A percentile compares a stretch with the other conserved stretches of the same genome.
Evolutionary conservation across 257 asterid species (phyloP).

Genomic region (Buddleja alternifolia): DNA sequence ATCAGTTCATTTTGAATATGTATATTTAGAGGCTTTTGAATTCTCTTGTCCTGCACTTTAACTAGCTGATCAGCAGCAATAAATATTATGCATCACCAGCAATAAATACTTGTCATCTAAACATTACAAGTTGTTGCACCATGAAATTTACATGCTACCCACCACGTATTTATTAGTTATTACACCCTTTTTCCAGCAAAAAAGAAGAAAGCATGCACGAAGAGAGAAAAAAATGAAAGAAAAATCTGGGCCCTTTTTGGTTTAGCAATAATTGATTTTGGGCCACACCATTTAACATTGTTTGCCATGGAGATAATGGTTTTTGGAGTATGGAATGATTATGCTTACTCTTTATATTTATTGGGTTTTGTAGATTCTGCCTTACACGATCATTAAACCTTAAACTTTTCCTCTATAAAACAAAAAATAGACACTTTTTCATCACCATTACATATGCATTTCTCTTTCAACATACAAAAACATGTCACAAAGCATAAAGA

Average conservation of each 20-base stretch:
- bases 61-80: too few relatives aligned
- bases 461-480: conserved; percentile 24
- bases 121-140: neutral
- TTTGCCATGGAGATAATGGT: conserved; percentile 43
- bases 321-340: conserved; percentile 32
- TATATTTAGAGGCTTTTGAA: too few relatives aligned
- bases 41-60: too few relatives aligned
- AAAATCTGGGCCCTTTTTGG: conserved; percentile 12
- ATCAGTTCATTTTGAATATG: too few relatives aligned
- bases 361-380: conserved; percentile 33
- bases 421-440: conserved; percentile 26
- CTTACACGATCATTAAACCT: conserved; percentile 39
- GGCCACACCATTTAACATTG: conserved; percentile 60
- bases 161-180: neutral
- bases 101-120: neutral
- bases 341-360: conserved; percentile 18
- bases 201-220: neutral
- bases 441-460: conserved; percentile 25
- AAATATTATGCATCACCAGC: neutral
- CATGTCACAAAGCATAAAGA: conserved; percentile 26
- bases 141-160: neutral
- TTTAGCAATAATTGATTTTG: conserved; percentile 38
- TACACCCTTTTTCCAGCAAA: neutral
- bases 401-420: conserved; percentile 32
- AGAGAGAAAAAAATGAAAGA: neutral